Evolutionary conservation across 1,284 basidiomycete species (phyloP).

Genomic region (Athelia sp.): DNA sequence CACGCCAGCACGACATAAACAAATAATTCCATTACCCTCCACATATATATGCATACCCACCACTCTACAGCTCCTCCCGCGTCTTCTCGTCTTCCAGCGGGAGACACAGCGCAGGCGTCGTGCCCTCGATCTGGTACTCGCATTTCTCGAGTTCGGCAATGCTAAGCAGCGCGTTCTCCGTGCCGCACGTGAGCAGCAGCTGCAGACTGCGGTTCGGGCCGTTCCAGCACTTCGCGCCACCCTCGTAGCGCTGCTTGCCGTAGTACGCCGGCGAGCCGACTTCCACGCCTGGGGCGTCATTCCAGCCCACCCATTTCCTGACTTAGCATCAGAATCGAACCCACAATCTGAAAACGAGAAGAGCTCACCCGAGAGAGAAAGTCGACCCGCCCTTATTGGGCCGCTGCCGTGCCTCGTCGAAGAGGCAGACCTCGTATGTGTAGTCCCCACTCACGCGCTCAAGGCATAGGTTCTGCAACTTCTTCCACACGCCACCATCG

Average conservation of each 20-base stretch:
- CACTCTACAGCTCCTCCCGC: too few relatives aligned
- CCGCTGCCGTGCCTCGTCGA: conserved; percentile 85
- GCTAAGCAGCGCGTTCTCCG: conserved; percentile 77
- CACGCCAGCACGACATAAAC: too few relatives aligned
- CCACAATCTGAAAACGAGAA: background rate
- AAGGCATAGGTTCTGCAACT: conserved; percentile 82
- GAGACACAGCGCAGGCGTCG: conserved; percentile 86
- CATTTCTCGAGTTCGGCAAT: conserved; percentile 96
- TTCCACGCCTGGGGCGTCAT: conserved; percentile 47
- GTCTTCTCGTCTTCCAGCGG: conserved; percentile 40
- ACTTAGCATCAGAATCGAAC: background rate
- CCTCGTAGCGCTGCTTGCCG: conserved; percentile 74
- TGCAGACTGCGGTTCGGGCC: conserved; percentile 83
- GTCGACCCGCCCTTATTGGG: conserved; percentile 76
- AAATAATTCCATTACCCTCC: too few relatives aligned
- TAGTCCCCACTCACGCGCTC: conserved; percentile 85
- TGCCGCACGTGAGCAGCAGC: conserved; percentile 83
- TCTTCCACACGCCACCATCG: conserved; percentile 90
- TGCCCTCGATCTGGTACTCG: conserved; percentile 88
- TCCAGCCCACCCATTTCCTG: conserved; percentile 79
- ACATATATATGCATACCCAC: too few relatives aligned
- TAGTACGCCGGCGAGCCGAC: conserved; percentile 74
- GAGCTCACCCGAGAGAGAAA: conserved; percentile 79
- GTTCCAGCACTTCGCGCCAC: conserved; percentile 94
- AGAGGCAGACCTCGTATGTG: conserved; percentile 95